Base-by-base conservation (phyloP, 1,139 yeast genomes). In the Suhomyces coccinellae region DNA sequence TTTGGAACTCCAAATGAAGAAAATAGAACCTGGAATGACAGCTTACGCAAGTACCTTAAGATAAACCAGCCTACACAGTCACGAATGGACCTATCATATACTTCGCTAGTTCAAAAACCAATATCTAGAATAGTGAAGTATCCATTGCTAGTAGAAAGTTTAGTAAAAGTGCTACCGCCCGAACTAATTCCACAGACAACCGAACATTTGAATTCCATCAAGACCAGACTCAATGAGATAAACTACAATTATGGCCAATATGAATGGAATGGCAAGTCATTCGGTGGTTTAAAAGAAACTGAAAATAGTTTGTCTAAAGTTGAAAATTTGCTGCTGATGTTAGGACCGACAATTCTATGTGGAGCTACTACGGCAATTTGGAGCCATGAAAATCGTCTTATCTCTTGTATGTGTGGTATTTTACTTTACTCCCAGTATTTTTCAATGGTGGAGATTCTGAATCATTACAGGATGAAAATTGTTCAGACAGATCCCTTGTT, bases 61-160 rank as follows among this genome's bases (percentile, higher is more conserved):
- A 68, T 74, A 1, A 66, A 77, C 0, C 80, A 75, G 47, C 67
- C 71, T 2, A 38, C 46, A 0, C 47, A 57, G 0, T 62, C 55
- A 20, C 61, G 59, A 4, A 57, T 67, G 58, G 83, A 79, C 54
- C 59, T 77, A 17, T 74, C 82, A 0, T 73, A 78, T 37, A 52
- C 63, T 12, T 80, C 86, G 0, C 65, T 82, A 40, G 60, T 79
- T 31, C 82, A 79, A 50, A 72, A 73, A 56, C 87, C 87, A 2
- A 67, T 79, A 3, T 65, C 75, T 17, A 62, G 87, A 47, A 67
- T 79, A 13, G 64, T 75, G 5, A 78, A 80, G 52, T 82, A 82
- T 54, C 69, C 71, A 40, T 61, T 82, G 34, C 67, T 82, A 22
- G 51, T 79, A 17, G 78, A 77, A 37, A 65, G 75, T 1, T 53